Evolutionary conservation across 2,329 filamentous ascomycete genomes (phyloP).

Genomic region (Monilinia polystroma): DNA sequence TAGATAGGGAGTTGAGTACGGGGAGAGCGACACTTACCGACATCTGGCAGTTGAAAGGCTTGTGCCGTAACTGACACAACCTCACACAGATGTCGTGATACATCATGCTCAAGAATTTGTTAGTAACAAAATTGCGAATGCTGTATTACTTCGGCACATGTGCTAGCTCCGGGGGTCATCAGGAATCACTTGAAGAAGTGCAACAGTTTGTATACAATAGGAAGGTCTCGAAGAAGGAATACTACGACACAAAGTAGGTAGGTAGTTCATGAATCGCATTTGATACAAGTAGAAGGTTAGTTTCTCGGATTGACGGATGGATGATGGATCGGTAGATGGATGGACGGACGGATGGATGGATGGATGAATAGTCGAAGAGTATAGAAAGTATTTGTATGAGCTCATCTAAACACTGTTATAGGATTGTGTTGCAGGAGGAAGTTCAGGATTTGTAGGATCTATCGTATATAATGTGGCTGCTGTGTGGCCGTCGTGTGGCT

Average conservation of each 20-base stretch:
- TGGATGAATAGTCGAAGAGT: too few relatives aligned
- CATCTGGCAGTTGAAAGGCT: slow-evolving; percentile 2
- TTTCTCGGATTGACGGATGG: neutral
- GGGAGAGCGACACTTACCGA: neutral
- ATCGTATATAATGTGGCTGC: neutral
- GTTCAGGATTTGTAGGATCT: neutral
- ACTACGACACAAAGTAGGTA: neutral
- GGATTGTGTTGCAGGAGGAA: neutral
- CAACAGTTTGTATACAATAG: neutral
- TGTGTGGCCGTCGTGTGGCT: neutral
- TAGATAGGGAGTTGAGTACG: slow-evolving; percentile 4
- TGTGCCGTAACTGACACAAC: neutral
- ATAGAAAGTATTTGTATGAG: neutral
- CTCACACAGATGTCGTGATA: neutral
- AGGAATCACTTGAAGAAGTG: neutral
- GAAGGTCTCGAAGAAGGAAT: neutral
- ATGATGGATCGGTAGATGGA: too few relatives aligned
- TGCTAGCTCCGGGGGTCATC: neutral
- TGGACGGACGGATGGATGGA: too few relatives aligned
- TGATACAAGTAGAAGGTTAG: neutral
- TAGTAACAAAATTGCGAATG: too few relatives aligned
- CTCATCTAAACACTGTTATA: neutral
- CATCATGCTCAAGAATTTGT: neutral
- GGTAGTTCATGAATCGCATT: neutral
- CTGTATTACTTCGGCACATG: neutral